Evolutionary conservation across 108 stramenopile genomes (phyloP), one percentile per base, ranked within the genome.

Genomic region (Fistulifera solaris): DNA sequence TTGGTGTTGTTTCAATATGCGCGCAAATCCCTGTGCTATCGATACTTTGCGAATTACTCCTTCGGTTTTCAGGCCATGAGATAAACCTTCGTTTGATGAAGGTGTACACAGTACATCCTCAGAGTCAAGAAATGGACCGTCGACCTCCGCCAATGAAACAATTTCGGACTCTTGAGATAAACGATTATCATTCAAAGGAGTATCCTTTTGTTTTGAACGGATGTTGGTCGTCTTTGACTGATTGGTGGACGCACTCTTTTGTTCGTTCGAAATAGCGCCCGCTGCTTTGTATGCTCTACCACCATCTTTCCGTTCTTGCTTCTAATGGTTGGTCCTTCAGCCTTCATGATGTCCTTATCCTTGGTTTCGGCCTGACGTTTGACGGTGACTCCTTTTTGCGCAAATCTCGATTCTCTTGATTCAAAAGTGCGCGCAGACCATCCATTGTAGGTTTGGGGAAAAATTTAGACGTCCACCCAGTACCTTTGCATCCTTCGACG

Each of bases 1-100:
- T 59, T 88, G 87, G 48, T 88, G 87, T 11, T 67, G 51, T 62
- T 84, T 88, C 63, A 88, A 58, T 19, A 63, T 42, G 25, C 26
- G 21, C 15, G 65, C 80, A 18, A 88, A 46, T 4, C 66, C 48
- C 7, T 54, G 31, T 27, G 71, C 78, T 24, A 88, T 54, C 11
- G 56, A 12, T 1, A 57, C 56, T 27, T n/a, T 51, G 6, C 44
- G 44, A 45, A 45, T 21, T 3, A 19, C 21, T 11, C 21, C 44
- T 45, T 35, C 31, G 8, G 6, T 35, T 35, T 35, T 8, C 31
- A 35, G 31, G 8, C 31, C 31, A 8, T 35, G 8, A 3, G 31
- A 35, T 8, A 35, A 35, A 35, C 6, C 31, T 8, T 35, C 31
- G 31, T 3, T 6, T 8, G 31, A 35, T 35, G 31, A 35, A 35